Percentiles rank a stretch among this genome's conserved stretches.
These are phyloP conservation scores for Pythium chondricola DNA, from an alignment of 352 stramenopile species.

Conservation along the genomic window DNA sequence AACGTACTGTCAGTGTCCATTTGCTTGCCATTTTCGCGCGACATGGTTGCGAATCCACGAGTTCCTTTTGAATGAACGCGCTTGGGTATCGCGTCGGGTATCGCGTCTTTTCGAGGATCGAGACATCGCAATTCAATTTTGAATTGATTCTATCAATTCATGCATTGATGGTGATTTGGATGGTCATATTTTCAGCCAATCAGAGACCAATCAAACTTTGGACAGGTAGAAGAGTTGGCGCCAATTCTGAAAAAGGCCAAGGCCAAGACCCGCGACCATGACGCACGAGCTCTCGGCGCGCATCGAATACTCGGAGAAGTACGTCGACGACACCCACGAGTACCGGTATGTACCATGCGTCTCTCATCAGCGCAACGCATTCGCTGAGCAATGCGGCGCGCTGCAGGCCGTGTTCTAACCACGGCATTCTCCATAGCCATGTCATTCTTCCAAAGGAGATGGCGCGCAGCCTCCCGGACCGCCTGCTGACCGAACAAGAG, in stretches of 20 bases:
- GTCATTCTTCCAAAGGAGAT: conserved; percentile 98
- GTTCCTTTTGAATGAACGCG: too few relatives aligned
- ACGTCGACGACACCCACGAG: conserved; percentile 91
- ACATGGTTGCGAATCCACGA: conserved; percentile 20
- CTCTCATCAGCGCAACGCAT: conserved; percentile 22
- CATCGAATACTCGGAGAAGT: conserved; percentile 96
- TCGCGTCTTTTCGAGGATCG: conserved; percentile 1
- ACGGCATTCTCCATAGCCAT: conserved; percentile 70
- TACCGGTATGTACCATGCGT: conserved; percentile 64
- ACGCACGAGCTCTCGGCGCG: conserved; percentile 83
- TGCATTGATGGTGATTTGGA: too few relatives aligned
- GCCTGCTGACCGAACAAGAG: conserved; percentile 94
- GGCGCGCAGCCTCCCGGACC: conserved; percentile 93
- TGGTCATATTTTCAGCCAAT: too few relatives aligned
- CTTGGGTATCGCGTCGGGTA: too few relatives aligned
- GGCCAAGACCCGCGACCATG: conserved; percentile 27
- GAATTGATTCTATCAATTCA: too few relatives aligned
- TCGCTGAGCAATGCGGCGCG: too few relatives aligned
- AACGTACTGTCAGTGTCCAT: conserved; percentile 79
- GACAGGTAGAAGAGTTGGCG: not conserved
- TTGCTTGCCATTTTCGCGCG: conserved; percentile 65
- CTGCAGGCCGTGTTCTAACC: too few relatives aligned
- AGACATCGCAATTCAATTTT: conserved; percentile 10
- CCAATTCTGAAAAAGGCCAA: conserved; percentile 12
- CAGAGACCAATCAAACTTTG: not conserved